A percentile compares a stretch with the other conserved stretches of the same genome.
phyloP scores from a whole-genome alignment of 164 flowering plant genomes.

The Platanus orientalis region DNA sequence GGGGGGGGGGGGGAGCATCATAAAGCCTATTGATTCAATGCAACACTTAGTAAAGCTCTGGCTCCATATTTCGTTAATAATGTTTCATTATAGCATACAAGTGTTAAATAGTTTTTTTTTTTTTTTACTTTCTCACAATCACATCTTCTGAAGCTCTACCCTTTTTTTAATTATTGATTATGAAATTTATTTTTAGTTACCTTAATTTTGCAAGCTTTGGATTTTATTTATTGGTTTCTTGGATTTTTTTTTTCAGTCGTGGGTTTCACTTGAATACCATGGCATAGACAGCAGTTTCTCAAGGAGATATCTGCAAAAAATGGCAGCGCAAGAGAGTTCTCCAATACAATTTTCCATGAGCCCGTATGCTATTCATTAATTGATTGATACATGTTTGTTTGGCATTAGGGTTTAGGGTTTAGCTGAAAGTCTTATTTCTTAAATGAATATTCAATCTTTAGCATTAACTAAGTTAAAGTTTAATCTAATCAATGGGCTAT shows the following conservation, averaged over 20 bases:
- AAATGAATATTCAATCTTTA: not conserved
- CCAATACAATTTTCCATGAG: slow-evolving; percentile 54
- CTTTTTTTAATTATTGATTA: too few relatives aligned
- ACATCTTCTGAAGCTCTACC: too few relatives aligned
- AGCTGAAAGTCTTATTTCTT: slow-evolving; percentile 2
- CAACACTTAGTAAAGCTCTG: too few relatives aligned
- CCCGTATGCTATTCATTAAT: slow-evolving; percentile 43
- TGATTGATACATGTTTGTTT: slow-evolving; percentile 1
- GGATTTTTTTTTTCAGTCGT: slow-evolving; percentile 30
- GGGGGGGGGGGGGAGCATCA: too few relatives aligned
- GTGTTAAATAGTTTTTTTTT: too few relatives aligned
- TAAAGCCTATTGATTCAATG: too few relatives aligned
- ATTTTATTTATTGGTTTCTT: not conserved
- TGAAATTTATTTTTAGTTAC: not conserved
- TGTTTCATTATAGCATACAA: too few relatives aligned
- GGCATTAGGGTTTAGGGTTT: not conserved
- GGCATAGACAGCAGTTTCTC: slow-evolving; percentile 41
- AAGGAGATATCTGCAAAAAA: slow-evolving; percentile 36
- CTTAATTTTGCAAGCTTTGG: not conserved
- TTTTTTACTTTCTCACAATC: too few relatives aligned
- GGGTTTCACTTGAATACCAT: slow-evolving; percentile 70
- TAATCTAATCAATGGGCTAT: not conserved
- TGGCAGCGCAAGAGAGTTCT: slow-evolving; percentile 44
- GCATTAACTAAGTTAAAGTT: not conserved
- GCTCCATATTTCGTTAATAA: too few relatives aligned